phyloP scores from a whole-genome alignment of 2,329 filamentous ascomycete genomes.

The Penicillium sp. region DNA sequence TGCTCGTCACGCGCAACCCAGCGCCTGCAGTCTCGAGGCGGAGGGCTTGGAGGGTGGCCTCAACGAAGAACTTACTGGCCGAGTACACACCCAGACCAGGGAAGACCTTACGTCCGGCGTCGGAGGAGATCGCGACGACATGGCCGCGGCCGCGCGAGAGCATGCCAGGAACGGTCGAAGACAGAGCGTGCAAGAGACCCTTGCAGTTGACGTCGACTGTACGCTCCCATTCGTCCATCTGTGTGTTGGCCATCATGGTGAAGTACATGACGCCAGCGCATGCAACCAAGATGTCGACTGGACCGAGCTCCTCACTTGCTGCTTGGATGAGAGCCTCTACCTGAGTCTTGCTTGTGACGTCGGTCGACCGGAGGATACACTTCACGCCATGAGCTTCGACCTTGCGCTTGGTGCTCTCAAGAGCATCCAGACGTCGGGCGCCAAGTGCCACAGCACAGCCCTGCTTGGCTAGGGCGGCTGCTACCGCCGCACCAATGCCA shows the following conservation, averaged over 20 bases:
- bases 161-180: conserved; percentile 48
- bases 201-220: conserved; percentile 88
- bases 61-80: conserved; percentile 80
- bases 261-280: conserved; percentile 87
- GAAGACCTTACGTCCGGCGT: conserved; percentile 78
- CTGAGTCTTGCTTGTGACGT: conserved; percentile 65
- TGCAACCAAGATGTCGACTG: conserved; percentile 73
- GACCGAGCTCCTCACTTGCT: conserved; percentile 62
- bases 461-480: conserved; percentile 62
- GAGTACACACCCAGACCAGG: conserved; percentile 79
- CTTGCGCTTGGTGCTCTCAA: conserved; percentile 64
- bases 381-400: conserved; percentile 59
- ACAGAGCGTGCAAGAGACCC: conserved; percentile 50
- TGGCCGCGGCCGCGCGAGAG: conserved; percentile 66
- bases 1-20: conserved; percentile 68
- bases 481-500: conserved; percentile 74
- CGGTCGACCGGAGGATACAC: conserved; percentile 66
- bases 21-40: conserved; percentile 72
- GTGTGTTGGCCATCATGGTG: conserved; percentile 77
- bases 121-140: conserved; percentile 77
- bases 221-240: conserved; percentile 73
- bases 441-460: conserved; percentile 70
- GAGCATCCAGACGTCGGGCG: conserved; percentile 65
- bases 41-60: conserved; percentile 72
- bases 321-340: conserved; percentile 64